Evolutionary conservation across 768 basidiomycete species (phyloP), one percentile per base, ranked within the genome.

Genomic region (Suillus placidus): DNA sequence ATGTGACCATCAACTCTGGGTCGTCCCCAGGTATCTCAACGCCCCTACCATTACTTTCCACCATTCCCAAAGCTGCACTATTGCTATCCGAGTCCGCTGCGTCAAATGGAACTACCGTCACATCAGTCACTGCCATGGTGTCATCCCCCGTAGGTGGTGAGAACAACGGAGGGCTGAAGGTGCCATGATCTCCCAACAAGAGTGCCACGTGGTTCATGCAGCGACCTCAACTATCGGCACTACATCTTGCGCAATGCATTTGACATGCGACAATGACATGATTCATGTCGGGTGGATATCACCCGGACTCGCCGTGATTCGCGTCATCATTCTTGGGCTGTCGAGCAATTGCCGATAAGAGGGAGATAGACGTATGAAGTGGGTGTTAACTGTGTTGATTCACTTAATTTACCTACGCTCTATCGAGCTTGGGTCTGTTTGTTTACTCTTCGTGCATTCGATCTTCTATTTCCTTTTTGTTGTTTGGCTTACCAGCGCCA

Each of bases 11-110:
- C 51, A 72, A 70, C 30, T 70, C 76, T 4, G 58, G 64, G 47
- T 69, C 73, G n/a, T 74, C 73, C 9, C 63, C 67, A 62, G 63
- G 67, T 60, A 70, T 70, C 63, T 64, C 72, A 5, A 63, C 61
- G 10, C 55, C 61, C 1, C 57, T 26, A 13, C 57, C 57, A 42
- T 40, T 30, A 40, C 26, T 63, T 26, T 5, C 66, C 3, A 54
- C 65, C 10, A 55, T 70, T 43, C 72, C 75, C n/a, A 78, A 70
- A 67, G 67, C 64, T 55, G 64, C 61, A 14, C n/a, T 40, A 20
- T 14, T 61, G 6, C 49, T 54, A 35, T 45, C 38, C 14, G 47
- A 72, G 54, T 52, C 64, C 37, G 49, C 67, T 14, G 49, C 57
- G 8, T 51, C 61, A 40, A 65, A 68, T 64, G 57, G 62, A 63